Evolutionary conservation across 257 asterid genomes (phyloP).

Genomic region (Thymus mandschuricus): DNA sequence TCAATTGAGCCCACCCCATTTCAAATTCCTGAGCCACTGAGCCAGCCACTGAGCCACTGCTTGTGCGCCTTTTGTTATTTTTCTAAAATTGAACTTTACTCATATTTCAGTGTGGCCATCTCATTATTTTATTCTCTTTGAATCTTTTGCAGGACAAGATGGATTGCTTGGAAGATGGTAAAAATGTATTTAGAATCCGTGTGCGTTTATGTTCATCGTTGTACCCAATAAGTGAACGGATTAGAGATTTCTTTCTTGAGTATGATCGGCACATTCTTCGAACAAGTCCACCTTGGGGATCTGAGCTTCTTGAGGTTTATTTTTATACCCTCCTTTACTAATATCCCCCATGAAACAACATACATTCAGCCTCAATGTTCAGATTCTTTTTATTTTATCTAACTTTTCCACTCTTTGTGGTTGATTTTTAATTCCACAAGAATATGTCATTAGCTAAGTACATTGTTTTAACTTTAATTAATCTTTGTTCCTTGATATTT

Average conservation of each 20-base stretch:
- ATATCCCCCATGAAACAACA: constrained; percentile 11
- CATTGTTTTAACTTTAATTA: background rate
- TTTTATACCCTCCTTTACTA: constrained; percentile 21
- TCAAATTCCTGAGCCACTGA: too few species aligned
- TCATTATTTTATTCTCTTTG: constrained; percentile 18
- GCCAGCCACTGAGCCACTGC: too few species aligned
- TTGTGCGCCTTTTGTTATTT: background rate
- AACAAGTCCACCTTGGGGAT: constrained; percentile 99
- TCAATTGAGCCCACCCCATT: too few species aligned
- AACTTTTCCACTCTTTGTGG: constrained; percentile 12
- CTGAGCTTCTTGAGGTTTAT: constrained; percentile 98
- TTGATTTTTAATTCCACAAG: background rate
- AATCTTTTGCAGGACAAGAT: constrained; percentile 73
- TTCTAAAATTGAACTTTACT: background rate
- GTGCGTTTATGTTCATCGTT: constrained; percentile 92
- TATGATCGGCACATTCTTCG: constrained; percentile 96
- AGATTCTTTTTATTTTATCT: constrained; percentile 5
- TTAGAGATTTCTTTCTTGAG: constrained; percentile 97
- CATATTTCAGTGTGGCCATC: constrained; percentile 1
- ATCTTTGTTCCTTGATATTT: background rate
- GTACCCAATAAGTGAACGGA: constrained; percentile 94
- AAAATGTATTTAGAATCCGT: constrained; percentile 81
- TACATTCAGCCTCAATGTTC: constrained; percentile 21
- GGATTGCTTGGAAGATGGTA: constrained; percentile 98
- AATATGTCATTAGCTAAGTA: constrained; percentile 8